These are phyloP conservation scores for Annulohypoxylon bovei DNA, from an alignment of 495 filamentous ascomycete genomes.

Conservation along the genomic window DNA sequence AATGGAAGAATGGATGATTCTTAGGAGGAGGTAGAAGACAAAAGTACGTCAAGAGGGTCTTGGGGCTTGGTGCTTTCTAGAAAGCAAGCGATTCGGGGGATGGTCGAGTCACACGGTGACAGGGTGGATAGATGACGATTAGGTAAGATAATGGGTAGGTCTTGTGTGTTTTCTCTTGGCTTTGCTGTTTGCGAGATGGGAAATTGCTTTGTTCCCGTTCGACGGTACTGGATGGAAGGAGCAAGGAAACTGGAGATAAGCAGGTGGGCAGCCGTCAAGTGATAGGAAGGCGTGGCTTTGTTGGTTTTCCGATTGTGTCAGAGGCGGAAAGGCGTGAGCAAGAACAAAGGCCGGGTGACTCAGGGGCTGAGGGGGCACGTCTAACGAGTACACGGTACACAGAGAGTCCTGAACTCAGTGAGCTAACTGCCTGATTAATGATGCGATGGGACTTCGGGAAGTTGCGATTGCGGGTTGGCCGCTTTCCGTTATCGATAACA, in stretches of 20 bases:
- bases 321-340: constrained; percentile 21
- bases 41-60: constrained; percentile 11
- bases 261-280: constrained; percentile 41
- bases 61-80: constrained; percentile 35
- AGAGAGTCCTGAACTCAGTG: background rate
- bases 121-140: constrained; percentile 38
- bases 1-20: constrained; percentile 10
- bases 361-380: constrained; percentile 39
- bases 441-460: constrained; percentile 26
- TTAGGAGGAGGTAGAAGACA: constrained; percentile 14
- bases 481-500: constrained; percentile 40
- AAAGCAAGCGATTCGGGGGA: constrained; percentile 24
- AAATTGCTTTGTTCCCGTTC: constrained; percentile 38
- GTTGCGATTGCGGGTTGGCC: constrained; percentile 30
- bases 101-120: constrained; percentile 32
- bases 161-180: constrained; percentile 22
- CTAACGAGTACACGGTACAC: constrained; percentile 12
- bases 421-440: constrained; percentile 8
- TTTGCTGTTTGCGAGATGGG: constrained; percentile 38
- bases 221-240: constrained; percentile 24
- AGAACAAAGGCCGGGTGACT: constrained; percentile 48
- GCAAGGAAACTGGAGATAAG: constrained; percentile 17
- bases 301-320: constrained; percentile 30
- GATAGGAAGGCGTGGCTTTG: constrained; percentile 40
- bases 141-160: constrained; percentile 42